A percentile compares a stretch with the other conserved stretches of the same genome.
These are phyloP conservation scores for Kluyveromyces nonfermentans DNA, from an alignment of 805 yeast genomes.

Conservation along the genomic window DNA sequence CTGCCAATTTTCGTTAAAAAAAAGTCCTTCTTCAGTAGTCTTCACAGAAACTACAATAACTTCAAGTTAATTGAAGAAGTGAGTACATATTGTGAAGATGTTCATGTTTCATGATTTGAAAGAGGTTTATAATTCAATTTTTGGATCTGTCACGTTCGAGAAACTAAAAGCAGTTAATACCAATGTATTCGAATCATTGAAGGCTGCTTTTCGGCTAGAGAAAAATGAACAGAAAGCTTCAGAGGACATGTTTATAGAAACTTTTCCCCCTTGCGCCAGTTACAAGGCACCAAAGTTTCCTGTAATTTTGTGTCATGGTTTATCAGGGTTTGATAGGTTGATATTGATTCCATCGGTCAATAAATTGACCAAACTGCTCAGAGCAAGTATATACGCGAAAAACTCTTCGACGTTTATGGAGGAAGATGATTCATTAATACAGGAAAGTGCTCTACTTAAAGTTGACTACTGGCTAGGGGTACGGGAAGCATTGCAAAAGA, in stretches of 20 bases:
- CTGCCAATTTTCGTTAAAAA: too few species aligned
- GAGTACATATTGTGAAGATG: too few species aligned
- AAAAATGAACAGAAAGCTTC: neutral
- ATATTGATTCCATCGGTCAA: conserved; percentile 35
- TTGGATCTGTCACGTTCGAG: neutral
- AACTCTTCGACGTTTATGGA: conserved; percentile 16
- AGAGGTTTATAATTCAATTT: neutral
- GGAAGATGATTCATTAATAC: conserved; percentile 13
- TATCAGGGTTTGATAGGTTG: conserved; percentile 67
- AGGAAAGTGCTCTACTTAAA: conserved; percentile 28
- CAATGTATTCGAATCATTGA: neutral
- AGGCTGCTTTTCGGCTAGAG: neutral
- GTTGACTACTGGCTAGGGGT: conserved; percentile 82
- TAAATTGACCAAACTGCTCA: conserved; percentile 21
- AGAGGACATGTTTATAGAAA: neutral
- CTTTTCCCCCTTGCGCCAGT: conserved; percentile 19
- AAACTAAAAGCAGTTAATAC: neutral
- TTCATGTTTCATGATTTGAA: neutral
- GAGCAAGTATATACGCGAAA: conserved; percentile 10
- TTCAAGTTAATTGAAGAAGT: too few species aligned
- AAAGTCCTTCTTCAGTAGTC: too few species aligned
- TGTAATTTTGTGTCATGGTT: conserved; percentile 76
- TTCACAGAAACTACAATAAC: too few species aligned
- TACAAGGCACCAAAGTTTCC: conserved; percentile 62
- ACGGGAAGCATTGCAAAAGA: conserved; percentile 43